These are phyloP conservation scores for Trametes versicolor DNA, from an alignment of 1,284 basidiomycete genomes.

Conservation along the genomic window DNA sequence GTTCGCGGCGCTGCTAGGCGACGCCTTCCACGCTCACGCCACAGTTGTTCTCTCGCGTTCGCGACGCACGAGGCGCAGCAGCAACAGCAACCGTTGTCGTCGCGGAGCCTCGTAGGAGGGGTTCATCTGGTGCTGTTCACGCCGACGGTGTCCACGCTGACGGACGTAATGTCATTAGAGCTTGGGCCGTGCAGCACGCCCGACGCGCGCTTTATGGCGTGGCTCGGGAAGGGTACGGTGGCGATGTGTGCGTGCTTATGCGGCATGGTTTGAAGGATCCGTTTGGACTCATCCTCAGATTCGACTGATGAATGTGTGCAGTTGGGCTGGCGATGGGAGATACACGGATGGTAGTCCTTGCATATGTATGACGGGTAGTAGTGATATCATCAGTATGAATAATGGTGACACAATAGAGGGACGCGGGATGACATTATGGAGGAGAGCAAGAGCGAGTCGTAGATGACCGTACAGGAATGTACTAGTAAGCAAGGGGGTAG, in stretches of 20 bases:
- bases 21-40: too few relatives aligned
- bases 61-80: conserved; percentile 40
- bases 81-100: conserved; percentile 13
- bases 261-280: conserved; percentile 60
- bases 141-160: too few relatives aligned
- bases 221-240: conserved; percentile 72
- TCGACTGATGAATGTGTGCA: conserved; percentile 33
- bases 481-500: too few relatives aligned
- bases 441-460: too few relatives aligned
- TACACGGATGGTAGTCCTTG: too few relatives aligned
- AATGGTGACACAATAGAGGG: too few relatives aligned
- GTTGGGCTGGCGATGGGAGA: too few relatives aligned
- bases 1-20: conserved; percentile 59
- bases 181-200: conserved; percentile 74
- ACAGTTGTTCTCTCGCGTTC: too few relatives aligned
- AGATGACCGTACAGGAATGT: too few relatives aligned
- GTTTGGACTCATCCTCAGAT: conserved; percentile 55
- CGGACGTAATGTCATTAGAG: conserved; percentile 73
- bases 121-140: conserved; percentile 47
- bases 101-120: conserved; percentile 21
- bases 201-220: conserved; percentile 77
- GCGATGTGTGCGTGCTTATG: conserved; percentile 53
- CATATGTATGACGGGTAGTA: too few relatives aligned
- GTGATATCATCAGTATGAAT: too few relatives aligned
- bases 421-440: too few relatives aligned